These are phyloP conservation scores for Yarrowia divulgata DNA, from an alignment of 805 yeast species.

Conservation along the genomic window DNA sequence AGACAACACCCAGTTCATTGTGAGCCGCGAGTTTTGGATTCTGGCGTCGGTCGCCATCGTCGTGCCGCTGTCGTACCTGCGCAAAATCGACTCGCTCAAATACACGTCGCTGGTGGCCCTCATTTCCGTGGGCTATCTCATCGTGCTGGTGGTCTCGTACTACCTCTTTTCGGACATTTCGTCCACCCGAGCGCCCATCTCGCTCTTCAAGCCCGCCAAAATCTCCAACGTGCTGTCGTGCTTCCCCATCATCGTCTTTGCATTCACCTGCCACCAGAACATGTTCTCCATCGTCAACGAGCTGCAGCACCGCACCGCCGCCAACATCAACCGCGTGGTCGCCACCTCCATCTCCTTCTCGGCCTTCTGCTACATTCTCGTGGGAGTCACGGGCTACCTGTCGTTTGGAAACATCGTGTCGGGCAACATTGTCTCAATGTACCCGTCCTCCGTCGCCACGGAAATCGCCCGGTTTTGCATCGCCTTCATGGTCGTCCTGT, in stretches of 20 bases:
- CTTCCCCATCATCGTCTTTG: constrained; percentile 91
- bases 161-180: constrained; percentile 64
- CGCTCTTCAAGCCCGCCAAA: constrained; percentile 57
- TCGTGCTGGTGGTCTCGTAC: constrained; percentile 76
- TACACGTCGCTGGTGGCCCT: constrained; percentile 86
- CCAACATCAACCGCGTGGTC: constrained; percentile 58
- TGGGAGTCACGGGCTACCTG: constrained; percentile 83
- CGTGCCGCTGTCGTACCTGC: constrained; percentile 72
- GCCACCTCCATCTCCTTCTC: constrained; percentile 65
- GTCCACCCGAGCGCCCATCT: constrained; percentile 58
- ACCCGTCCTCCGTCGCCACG: constrained; percentile 71
- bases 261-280: constrained; percentile 95
- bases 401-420: constrained; percentile 83
- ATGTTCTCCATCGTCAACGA: constrained; percentile 91
- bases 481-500: constrained; percentile 76
- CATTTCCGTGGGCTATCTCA: constrained; percentile 78
- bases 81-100: constrained; percentile 79
- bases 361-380: constrained; percentile 65
- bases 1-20: constrained; percentile 40
- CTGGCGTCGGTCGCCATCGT: constrained; percentile 55
- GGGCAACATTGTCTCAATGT: constrained; percentile 79
- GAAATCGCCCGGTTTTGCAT: constrained; percentile 83
- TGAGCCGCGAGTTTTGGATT: constrained; percentile 58
- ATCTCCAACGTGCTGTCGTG: constrained; percentile 62
- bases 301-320: constrained; percentile 62